Evolutionary conservation across 139 green algal genomes (phyloP).

Genomic region (Tetraselmis chui): DNA sequence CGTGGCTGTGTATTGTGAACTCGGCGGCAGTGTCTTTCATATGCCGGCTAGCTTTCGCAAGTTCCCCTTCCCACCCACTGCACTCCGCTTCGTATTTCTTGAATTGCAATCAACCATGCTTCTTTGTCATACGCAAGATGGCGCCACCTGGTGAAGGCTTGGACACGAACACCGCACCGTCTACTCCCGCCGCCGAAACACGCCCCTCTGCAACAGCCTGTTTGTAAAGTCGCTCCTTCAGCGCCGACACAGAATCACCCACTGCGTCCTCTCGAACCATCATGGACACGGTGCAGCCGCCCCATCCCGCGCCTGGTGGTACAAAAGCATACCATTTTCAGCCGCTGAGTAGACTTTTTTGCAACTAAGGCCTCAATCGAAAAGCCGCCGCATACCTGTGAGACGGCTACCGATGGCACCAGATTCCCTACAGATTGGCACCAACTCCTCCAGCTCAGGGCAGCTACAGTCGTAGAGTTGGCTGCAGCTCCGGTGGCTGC

Average conservation of each 20-base stretch:
- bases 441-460: slow-evolving; percentile 81
- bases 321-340: neutral
- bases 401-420: slow-evolving; percentile 78
- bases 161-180: slow-evolving; percentile 43
- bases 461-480: slow-evolving; percentile 88
- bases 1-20: too few relatives aligned
- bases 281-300: slow-evolving; percentile 86
- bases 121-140: slow-evolving; percentile 40
- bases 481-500: slow-evolving; percentile 71
- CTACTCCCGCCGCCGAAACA: slow-evolving; percentile 18
- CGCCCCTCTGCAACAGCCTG: slow-evolving; percentile 13
- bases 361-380: neutral
- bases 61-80: too few relatives aligned
- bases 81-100: too few relatives aligned
- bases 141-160: slow-evolving; percentile 42
- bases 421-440: slow-evolving; percentile 39
- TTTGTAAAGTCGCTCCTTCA: slow-evolving; percentile 38
- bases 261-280: slow-evolving; percentile 47
- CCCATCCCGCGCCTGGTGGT: slow-evolving; percentile 76
- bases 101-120: too few relatives aligned
- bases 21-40: too few relatives aligned
- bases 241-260: slow-evolving; percentile 45
- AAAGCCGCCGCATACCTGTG: slow-evolving; percentile 41
- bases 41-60: too few relatives aligned
- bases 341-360: neutral